These are phyloP conservation scores for Kurtzmaniella quercitrusa DNA, from an alignment of 1,139 yeast genomes.

Conservation along the genomic window DNA sequence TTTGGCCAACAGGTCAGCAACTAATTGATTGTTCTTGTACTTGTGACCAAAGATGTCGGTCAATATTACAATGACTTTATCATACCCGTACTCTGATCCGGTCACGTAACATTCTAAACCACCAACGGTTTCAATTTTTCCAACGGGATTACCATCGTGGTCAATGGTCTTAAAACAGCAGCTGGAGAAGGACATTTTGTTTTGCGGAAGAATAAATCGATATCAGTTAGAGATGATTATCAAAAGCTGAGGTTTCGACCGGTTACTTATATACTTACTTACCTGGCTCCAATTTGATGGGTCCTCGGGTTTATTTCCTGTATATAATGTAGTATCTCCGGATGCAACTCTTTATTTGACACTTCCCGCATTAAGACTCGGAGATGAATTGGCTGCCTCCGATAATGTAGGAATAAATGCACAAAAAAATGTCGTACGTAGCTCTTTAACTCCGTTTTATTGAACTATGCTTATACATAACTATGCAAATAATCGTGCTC, in stretches of 20 bases:
- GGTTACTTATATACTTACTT: background rate
- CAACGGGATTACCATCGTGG: conserved; percentile 15
- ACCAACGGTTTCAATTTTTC: conserved; percentile 9
- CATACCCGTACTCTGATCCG: conserved; percentile 10
- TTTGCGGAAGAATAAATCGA: background rate
- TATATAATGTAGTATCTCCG: background rate
- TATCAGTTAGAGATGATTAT: background rate
- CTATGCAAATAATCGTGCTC: too few relatives aligned
- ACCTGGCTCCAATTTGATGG: background rate
- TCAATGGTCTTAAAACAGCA: conserved; percentile 14
- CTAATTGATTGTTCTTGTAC: conserved; percentile 44
- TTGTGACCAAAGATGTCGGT: conserved; percentile 61
- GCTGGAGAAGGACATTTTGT: conserved; percentile 2
- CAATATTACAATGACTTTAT: conserved; percentile 46
- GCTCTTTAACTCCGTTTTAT: too few relatives aligned
- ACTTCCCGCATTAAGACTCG: background rate
- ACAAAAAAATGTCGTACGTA: too few relatives aligned
- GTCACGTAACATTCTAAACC: conserved; percentile 15
- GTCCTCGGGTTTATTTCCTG: background rate
- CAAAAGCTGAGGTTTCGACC: too few relatives aligned
- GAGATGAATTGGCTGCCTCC: background rate
- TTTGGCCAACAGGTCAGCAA: conserved; percentile 61
- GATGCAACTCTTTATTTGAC: background rate
- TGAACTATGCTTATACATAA: too few relatives aligned
- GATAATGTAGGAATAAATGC: too few relatives aligned